Evolutionary conservation across 192 early-diverging fungal genomes (phyloP), one percentile per base, ranked within the genome.

Genomic region (Chytriomyces confervae): DNA sequence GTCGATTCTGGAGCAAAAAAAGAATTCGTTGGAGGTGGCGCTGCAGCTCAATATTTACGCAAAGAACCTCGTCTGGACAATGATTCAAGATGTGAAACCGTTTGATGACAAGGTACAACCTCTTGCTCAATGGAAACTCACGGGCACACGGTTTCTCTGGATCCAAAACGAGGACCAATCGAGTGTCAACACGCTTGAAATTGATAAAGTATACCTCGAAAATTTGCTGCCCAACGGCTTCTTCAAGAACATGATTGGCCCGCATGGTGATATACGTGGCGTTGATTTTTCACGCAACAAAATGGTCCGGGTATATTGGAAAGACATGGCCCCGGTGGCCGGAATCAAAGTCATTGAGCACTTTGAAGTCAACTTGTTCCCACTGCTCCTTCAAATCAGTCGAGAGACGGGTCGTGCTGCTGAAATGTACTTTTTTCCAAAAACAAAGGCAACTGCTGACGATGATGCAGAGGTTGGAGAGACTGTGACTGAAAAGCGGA

Each of bases 291-390:
- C 88, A 36, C 85, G 91, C 13, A 90, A 97, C 60, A 97, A 95
- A 80, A 96, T 96, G 94, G 80, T 97, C 1, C 87, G 95, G 29
- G 91, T 96, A n/a, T 92, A 92, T 76, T 91, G 92, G 88, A 53
- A 84, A 8, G 88, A 94, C 48, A 83, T 94, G 66, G 93, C 95
- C 3, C 93, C 96, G 0, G 94, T 98, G 1, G 96, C 92, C 43
- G 96, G 96, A 20, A 98, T 98, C 69, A 87, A 89, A 36, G 93
- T 98, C 16, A 91, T 98, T 53, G 93, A 95, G 72, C 93, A 95
- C 50, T 91, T 98, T 77, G 96, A 97, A 80, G 72, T 74, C 9
- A 72, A 95, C 68, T 81, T 98, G 66, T 91, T 87, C 66, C 96
- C 96, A 1, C 77, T 96, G 13, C 86, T 92, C 5, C 80, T 97